Base-by-base conservation (phyloP, 1,139 yeast genomes). In the Yamadazyma blattariae region DNA sequence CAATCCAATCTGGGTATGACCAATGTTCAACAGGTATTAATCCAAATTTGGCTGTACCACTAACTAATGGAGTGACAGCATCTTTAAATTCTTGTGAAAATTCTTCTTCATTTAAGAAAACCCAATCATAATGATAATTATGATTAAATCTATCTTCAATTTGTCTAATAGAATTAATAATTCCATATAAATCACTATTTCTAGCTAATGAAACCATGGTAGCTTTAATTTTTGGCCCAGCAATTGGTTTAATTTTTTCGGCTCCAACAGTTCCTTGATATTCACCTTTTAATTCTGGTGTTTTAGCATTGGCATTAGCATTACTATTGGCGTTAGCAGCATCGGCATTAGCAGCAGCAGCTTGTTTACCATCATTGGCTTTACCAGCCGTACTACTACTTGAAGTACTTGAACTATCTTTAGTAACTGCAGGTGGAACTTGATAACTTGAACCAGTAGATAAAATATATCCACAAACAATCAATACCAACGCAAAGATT, bases 1-100 rank as follows among this genome's bases (percentile, higher is more conserved):
- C 84, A 42, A 82, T 77, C 71, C 73, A 70, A 2, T 60, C 67
- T 2, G 89, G 90, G 48, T 60, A 69, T 7, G 67, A 57, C 75
- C 75, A 69, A 39, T 69, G 74, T 42, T 68, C 74, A 42, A 54
- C 54, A 16, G 74, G 73, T 45, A 69, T 67, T 27, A 64, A 47
- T 3, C 75, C 75, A 45, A 57, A 69, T 48, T 66, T 64, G 50
- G 73, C 57, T 9, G 39, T 57, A 44, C 75, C 75, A 33, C 71
- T 60, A 32, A 63, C 65, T 33, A 63, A 46, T 10, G 63, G 47
- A 11, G 54, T 31, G 28, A 69, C 64, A 21, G 52, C 57, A 22
- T 55, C 54, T 44, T 63, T 68, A 44, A 69, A 69, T 37, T 65
- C 67, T 2, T 68, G 67, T 32, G 52, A 48, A 43, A 69, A 69